These are phyloP conservation scores for Vaccinium darrowii DNA, from an alignment of 148 eudicot genomes.

Conservation along the genomic window DNA sequence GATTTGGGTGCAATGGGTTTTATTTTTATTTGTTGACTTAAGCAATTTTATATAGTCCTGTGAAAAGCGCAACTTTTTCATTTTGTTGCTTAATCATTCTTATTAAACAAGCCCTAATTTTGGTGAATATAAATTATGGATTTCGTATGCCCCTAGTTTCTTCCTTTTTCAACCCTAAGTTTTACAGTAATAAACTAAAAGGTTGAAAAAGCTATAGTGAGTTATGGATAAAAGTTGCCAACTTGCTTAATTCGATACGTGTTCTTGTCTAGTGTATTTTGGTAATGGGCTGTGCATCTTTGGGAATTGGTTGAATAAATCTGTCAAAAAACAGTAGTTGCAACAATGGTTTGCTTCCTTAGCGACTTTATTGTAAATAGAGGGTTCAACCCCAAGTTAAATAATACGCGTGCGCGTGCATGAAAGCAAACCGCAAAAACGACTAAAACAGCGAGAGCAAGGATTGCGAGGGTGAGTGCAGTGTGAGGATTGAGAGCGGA, in stretches of 20 bases:
- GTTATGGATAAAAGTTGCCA: not conserved
- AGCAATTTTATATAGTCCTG: not conserved
- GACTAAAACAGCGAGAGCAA: too few species aligned
- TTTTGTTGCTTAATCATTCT: constrained; percentile 6
- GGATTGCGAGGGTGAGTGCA: too few species aligned
- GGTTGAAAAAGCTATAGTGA: not conserved
- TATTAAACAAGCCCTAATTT: not conserved
- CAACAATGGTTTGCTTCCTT: not conserved
- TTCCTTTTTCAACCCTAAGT: not conserved
- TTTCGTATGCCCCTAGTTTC: not conserved
- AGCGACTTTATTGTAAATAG: not conserved
- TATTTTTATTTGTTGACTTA: not conserved
- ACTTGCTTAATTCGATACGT: not conserved
- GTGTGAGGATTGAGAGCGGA: too few species aligned
- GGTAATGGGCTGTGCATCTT: not conserved
- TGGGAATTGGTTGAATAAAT: not conserved
- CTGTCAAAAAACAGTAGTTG: not conserved
- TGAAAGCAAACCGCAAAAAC: too few species aligned
- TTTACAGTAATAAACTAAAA: not conserved
- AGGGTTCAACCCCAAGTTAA: not conserved
- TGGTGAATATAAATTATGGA: not conserved
- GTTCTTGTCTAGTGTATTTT: not conserved
- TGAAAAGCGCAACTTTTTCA: not conserved
- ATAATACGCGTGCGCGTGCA: too few species aligned
- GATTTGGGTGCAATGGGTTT: not conserved